Base-by-base conservation (phyloP, 108 stramenopile genomes). In the Nannochloropsis gaditana region DNA sequence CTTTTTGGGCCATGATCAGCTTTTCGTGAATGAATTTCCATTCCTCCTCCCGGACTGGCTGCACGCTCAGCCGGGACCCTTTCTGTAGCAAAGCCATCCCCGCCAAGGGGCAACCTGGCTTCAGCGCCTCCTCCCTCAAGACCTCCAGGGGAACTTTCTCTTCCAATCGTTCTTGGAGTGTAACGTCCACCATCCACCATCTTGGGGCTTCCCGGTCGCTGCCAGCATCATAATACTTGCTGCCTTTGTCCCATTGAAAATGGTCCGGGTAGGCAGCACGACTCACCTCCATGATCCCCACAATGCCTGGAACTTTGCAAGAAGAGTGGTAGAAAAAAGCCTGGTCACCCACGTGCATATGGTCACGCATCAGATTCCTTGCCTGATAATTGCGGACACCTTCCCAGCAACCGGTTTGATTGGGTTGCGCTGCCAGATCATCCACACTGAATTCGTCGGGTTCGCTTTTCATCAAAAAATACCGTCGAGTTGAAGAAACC, bases 301-400 rank as follows among this genome's bases (percentile, higher is more conserved):
- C 82, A 44, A 86, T 83, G 9, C 86, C 86, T 9, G 86, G 86
- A 9, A 73, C 82, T 45, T 82, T 83, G 43, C 83, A 83, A 42
- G 43, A 83, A 82, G 80, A 82, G 47, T 86, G 80, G 45, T 86
- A 86, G 43, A 45, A 86, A 44, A 83, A 83, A 0, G 50, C 86
- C 43, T 43, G 31, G 79, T 86, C 86, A 0, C 86, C 86, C 21
- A 15, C 42, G 5, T 45, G 21, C 86, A 86, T 86, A 19, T 17
- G 17, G 11, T 21, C 44, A 11, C 82, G n/a, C 83, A 86, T 86
- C 41, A 83, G 9, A 59, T 86, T 86, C 45, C 83, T 44, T 9
- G 86, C 86, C 44, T 82, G 82, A 59, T 86, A 83, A 19, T 86
- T 86, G 6, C 82, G 85, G 17, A 85, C 42, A 11, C 85, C 82